Evolutionary conservation across 164 flowering plant species (phyloP).

Genomic region (Echeveria elegans): DNA sequence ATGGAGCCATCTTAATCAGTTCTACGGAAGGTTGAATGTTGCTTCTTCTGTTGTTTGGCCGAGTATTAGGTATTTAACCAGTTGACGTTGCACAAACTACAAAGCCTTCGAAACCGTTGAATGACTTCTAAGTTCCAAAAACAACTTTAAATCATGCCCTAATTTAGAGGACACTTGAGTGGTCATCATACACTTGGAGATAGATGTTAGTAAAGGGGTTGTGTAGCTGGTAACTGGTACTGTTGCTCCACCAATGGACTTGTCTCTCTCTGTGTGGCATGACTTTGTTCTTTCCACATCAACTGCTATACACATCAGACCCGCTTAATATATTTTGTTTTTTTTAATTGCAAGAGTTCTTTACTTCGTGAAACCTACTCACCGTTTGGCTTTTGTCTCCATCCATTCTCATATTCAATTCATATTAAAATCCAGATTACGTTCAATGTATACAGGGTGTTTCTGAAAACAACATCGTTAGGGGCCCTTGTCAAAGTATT

Average conservation of each 20-base stretch:
- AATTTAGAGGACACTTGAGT: background rate
- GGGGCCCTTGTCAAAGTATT: background rate
- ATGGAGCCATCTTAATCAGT: too few relatives aligned
- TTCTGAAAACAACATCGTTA: background rate
- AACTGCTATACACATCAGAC: background rate
- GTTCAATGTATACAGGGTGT: background rate
- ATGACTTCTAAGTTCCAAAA: too few relatives aligned
- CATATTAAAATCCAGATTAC: too few relatives aligned
- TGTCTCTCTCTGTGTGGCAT: background rate
- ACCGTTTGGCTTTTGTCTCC: background rate
- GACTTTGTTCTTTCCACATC: background rate
- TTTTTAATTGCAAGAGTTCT: background rate
- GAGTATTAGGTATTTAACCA: too few relatives aligned
- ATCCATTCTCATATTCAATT: background rate
- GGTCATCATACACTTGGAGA: background rate
- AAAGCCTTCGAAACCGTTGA: too few relatives aligned
- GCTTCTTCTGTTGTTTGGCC: too few relatives aligned
- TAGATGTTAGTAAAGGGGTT: background rate
- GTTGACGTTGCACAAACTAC: too few relatives aligned
- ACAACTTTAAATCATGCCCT: background rate
- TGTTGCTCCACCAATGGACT: background rate
- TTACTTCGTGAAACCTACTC: background rate
- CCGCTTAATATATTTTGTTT: background rate
- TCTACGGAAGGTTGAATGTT: too few relatives aligned
- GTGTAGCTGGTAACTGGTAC: constrained; percentile 1